Percentiles rank a stretch among this genome's conserved stretches.
These are phyloP conservation scores for Sugiyamaella qingdaonensis DNA, from an alignment of 805 yeast genomes.

Conservation along the genomic window DNA sequence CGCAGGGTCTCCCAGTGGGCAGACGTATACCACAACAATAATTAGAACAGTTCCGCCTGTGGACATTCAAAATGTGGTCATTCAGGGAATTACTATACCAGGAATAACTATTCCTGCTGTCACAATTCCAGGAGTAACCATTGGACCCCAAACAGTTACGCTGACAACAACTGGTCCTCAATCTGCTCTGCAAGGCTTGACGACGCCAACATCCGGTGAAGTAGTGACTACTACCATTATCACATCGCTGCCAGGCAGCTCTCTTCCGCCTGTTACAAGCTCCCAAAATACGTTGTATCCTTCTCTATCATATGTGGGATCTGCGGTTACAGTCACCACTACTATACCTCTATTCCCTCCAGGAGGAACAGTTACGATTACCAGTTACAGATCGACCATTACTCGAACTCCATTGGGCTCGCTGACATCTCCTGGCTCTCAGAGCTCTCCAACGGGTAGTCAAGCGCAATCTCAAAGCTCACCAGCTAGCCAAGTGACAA, in stretches of 20 bases:
- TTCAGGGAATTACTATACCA: conserved; percentile 17
- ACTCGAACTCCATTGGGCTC: not conserved
- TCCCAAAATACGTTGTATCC: conserved; percentile 8
- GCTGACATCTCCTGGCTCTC: not conserved
- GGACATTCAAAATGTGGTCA: conserved; percentile 19
- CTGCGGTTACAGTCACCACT: not conserved
- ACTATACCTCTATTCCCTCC: not conserved
- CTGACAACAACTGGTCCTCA: not conserved
- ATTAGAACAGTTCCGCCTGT: conserved; percentile 17
- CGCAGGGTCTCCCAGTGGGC: conserved; percentile 4
- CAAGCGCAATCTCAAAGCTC: not conserved
- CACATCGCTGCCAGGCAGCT: not conserved
- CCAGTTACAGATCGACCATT: not conserved
- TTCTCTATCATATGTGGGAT: not conserved
- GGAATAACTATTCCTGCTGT: conserved; percentile 14
- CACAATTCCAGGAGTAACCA: conserved; percentile 13
- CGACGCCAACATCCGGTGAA: conserved; percentile 3
- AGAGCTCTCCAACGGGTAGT: not conserved
- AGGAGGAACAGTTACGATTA: not conserved
- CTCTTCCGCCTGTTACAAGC: not conserved
- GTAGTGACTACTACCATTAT: not conserved
- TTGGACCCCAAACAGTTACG: not conserved
- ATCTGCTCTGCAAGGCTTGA: not conserved
- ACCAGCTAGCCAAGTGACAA: not conserved
- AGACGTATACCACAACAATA: conserved; percentile 12